A percentile compares a stretch with the other conserved stretches of the same genome.
phyloP scores from a whole-genome alignment of 441 rosid species.

The Gossypium davidsonii region DNA sequence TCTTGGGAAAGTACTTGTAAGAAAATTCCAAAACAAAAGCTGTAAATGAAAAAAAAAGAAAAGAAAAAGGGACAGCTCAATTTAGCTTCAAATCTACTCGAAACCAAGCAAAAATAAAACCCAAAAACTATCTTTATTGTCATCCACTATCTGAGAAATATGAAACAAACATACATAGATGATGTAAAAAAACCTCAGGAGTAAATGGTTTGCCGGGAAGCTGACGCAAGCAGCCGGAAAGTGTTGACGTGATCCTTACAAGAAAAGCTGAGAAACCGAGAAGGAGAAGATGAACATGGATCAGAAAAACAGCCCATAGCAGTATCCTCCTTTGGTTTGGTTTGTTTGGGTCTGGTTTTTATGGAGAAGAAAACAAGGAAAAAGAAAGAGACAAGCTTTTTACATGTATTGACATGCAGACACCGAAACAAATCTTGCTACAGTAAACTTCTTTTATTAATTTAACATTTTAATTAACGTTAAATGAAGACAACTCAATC shows the following conservation, averaged over 20 bases:
- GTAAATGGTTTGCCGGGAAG: background rate
- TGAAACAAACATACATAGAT: background rate
- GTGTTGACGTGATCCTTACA: conserved; percentile 17
- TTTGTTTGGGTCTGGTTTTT: conserved; percentile 5
- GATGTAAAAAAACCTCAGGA: conserved; percentile 19
- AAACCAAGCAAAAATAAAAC: background rate
- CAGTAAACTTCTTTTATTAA: background rate
- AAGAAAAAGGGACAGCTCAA: background rate
- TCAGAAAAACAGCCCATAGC: conserved; percentile 29
- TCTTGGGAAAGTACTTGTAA: background rate
- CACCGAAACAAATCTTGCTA: background rate
- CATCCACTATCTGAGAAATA: background rate
- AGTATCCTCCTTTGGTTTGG: background rate
- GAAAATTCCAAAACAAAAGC: background rate
- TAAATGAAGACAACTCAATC: too few species aligned
- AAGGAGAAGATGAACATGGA: conserved; percentile 6
- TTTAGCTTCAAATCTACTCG: background rate
- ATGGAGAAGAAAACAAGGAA: conserved; percentile 26
- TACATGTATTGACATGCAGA: background rate
- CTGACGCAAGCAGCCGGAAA: conserved; percentile 22
- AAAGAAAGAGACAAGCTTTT: background rate
- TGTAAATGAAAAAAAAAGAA: background rate
- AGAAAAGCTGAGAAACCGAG: conserved; percentile 26
- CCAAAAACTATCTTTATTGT: background rate
- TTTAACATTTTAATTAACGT: background rate